phyloP scores from a whole-genome alignment of 73 alveolate species.

The Paramecium tetraurelia region DNA sequence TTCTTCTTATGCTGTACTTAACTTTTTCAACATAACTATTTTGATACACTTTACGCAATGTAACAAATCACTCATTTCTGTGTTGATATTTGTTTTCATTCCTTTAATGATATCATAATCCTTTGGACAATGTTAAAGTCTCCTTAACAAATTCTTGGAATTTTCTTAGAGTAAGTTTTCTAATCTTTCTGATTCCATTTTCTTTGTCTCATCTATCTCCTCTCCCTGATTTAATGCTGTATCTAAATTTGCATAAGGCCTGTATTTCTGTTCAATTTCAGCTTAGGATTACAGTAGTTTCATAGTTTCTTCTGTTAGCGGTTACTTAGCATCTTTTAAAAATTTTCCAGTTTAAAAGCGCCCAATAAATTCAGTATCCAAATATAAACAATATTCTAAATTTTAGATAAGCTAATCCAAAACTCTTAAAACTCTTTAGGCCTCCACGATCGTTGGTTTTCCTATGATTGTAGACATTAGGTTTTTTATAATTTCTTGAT shows the following conservation, averaged over 20 bases:
- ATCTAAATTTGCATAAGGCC: conserved; percentile 51
- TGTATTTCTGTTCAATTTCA: conserved; percentile 56
- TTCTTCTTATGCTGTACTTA: conserved; percentile 61
- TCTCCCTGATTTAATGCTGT: conserved; percentile 38
- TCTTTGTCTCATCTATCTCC: conserved; percentile 58
- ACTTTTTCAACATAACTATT: conserved; percentile 56
- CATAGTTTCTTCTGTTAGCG: conserved; percentile 39
- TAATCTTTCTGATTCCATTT: conserved; percentile 53
- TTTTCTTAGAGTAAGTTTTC: conserved; percentile 48
- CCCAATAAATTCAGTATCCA: conserved; percentile 55
- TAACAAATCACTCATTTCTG: conserved; percentile 59
- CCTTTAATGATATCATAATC: conserved; percentile 52
- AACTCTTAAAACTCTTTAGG: conserved; percentile 55
- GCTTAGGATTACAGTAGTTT: conserved; percentile 34
- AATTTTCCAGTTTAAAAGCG: conserved; percentile 56
- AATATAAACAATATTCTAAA: conserved; percentile 18
- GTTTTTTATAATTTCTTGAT: conserved; percentile 55
- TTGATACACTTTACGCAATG: conserved; percentile 58
- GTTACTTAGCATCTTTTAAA: conserved; percentile 49
- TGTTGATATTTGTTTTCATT: conserved; percentile 55
- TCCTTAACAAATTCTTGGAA: conserved; percentile 49
- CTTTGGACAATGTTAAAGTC: conserved; percentile 39
- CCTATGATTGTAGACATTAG: conserved; percentile 61
- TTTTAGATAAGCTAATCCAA: conserved; percentile 37
- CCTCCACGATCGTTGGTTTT: conserved; percentile 65